These are phyloP conservation scores for Parasarocladium wereldwijsianum DNA, from an alignment of 2,329 filamentous ascomycete genomes.

Conservation along the genomic window DNA sequence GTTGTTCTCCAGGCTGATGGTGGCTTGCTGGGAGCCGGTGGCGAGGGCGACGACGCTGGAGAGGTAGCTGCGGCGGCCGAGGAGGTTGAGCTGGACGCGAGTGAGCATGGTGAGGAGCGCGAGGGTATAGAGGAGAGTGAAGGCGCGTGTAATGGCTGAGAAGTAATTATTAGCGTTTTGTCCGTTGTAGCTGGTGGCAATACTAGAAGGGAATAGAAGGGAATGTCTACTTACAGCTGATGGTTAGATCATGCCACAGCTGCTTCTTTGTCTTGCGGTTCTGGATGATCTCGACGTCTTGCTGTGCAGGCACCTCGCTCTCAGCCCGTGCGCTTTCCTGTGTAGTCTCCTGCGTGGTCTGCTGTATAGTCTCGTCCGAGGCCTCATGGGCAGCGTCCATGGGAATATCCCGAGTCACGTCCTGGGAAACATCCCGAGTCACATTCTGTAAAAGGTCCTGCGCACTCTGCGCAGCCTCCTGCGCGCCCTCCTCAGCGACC, in stretches of 20 bases:
- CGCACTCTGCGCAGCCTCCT: no score
- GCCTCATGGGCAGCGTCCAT: no score
- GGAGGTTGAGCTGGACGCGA: slow-evolving; percentile 88
- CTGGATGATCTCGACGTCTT: slow-evolving; percentile 31
- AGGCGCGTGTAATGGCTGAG: slow-evolving; percentile 80
- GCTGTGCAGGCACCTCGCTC: no score
- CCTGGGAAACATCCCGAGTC: no score
- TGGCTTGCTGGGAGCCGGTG: slow-evolving; percentile 55
- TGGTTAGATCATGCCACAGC: slow-evolving; percentile 94
- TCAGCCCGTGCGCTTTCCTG: no score
- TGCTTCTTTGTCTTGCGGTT: slow-evolving; percentile 69
- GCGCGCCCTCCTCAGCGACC: no score
- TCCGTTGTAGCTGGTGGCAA: slow-evolving; percentile 9
- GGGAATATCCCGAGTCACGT: no score
- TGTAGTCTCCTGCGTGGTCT: no score
- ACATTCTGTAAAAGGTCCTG: no score
- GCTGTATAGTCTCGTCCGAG: no score
- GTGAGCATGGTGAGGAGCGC: slow-evolving; percentile 83
- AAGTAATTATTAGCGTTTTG: neutral
- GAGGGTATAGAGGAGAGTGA: slow-evolving; percentile 84
- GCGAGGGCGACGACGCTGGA: slow-evolving; percentile 89
- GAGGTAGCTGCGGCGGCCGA: slow-evolving; percentile 87
- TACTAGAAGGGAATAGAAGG: neutral
- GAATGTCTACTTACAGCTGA: slow-evolving; percentile 53
- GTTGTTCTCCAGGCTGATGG: slow-evolving; percentile 83